Percentiles rank a stretch among this genome's conserved stretches.
Conservation (phyloP, 148 eudicot genomes). For the Camellia japonica region DNA sequence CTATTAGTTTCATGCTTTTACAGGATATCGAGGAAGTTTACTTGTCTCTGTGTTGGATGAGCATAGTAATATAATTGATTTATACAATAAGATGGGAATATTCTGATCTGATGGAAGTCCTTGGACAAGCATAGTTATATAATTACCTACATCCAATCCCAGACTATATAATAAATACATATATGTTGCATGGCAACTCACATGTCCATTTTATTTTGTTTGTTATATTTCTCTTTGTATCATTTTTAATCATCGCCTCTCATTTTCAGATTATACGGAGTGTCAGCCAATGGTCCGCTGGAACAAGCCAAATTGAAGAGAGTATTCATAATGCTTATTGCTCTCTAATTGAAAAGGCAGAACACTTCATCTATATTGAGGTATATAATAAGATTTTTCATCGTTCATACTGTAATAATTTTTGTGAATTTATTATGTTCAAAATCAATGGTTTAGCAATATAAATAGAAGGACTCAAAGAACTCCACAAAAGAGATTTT, state of each 20-base stretch:
- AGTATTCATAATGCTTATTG: slow-evolving; percentile 96
- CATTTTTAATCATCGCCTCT: slow-evolving; percentile 14
- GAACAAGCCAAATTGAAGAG: slow-evolving; percentile 94
- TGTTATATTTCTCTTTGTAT: slow-evolving; percentile 2
- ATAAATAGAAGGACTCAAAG: not conserved
- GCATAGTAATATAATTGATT: too few species aligned
- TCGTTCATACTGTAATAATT: not conserved
- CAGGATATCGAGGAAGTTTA: not conserved
- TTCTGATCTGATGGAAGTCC: not conserved
- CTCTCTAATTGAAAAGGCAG: slow-evolving; percentile 93
- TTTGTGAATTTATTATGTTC: not conserved
- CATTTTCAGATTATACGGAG: slow-evolving; percentile 77
- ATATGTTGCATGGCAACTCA: not conserved
- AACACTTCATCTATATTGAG: slow-evolving; percentile 88
- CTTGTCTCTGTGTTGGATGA: not conserved
- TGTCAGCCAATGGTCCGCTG: slow-evolving; percentile 99
- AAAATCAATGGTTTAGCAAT: not conserved
- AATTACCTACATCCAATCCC: not conserved
- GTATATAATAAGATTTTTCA: slow-evolving; percentile 35
- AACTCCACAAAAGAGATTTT: not conserved
- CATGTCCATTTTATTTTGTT: not conserved
- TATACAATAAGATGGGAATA: not conserved
- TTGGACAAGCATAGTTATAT: not conserved
- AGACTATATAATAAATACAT: not conserved
- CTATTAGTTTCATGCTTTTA: not conserved